Evolutionary conservation across 73 alveolate species (phyloP), one percentile per base, ranked within the genome.

Genomic region (Blepharisma japonicum): DNA sequence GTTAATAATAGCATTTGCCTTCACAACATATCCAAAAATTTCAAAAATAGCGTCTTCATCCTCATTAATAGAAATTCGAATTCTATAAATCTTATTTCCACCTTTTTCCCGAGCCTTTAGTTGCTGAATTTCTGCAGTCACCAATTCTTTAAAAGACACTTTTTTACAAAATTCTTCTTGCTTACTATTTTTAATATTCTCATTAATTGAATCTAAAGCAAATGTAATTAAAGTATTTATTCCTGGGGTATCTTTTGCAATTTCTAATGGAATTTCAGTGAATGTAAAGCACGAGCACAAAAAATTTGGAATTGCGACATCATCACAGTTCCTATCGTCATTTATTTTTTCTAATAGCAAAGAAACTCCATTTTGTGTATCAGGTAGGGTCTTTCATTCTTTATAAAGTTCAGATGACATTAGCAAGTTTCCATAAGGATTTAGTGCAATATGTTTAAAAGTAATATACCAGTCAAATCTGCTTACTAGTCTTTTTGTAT

Each of bases 381-480:
- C 47, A 8, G 46, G 14, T 14, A 14, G 14, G 0, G 74, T 14
- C 23, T 61, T 61, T 61, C 14, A 20, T 20, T 14, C 38, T 25
- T 61, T 14, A 25, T 61, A 61, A 20, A 25, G n/a, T 61, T 61
- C 47, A 61, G 74, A 61, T 20, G 39, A n/a, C 2, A 25, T 14
- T 18, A 9, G 4, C 39, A 61, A 9, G 48, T 25, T 61, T 14
- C 74, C 74, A 61, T 61, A 61, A 14, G 74, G 74, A 61, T 14
- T 14, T 18, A 39, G 11, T 61, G 74, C 74, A 18, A 61, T 8
- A 61, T 61, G 74, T 14, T 14, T n/a, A 25, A 20, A 61, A 20
- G 74, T 14, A 18, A 61, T 18, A 61, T 61, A 61, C 48, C 74
- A 61, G 47, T 61, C 74, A 61, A 61, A 61, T 61, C 74, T 14